A percentile compares a stretch with the other conserved stretches of the same genome.
These are phyloP conservation scores for Vachellia pachyceras DNA, from an alignment of 306 rosid species.

Conservation along the genomic window DNA sequence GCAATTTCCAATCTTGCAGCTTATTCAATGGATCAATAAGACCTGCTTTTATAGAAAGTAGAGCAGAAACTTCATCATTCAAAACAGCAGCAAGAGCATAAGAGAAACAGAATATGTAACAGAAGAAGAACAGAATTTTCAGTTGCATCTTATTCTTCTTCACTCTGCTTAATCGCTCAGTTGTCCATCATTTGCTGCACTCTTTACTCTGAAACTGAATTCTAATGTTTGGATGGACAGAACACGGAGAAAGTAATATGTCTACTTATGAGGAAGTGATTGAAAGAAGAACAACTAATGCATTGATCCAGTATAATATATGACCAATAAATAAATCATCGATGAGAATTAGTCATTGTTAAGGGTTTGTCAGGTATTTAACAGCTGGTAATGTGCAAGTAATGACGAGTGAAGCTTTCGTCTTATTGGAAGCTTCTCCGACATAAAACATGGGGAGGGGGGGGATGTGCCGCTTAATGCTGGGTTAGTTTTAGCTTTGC, in stretches of 20 bases:
- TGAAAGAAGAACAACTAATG: constrained; percentile 53
- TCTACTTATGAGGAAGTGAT: constrained; percentile 45
- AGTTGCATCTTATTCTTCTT: constrained; percentile 52
- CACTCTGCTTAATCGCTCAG: constrained; percentile 44
- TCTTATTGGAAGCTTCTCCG: constrained; percentile 74
- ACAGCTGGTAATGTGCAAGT: constrained; percentile 56
- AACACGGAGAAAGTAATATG: constrained; percentile 26
- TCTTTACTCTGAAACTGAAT: constrained; percentile 35
- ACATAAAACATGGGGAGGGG: constrained; percentile 91
- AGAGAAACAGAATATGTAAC: constrained; percentile 49
- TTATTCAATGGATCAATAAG: constrained; percentile 68
- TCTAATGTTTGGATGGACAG: constrained; percentile 30
- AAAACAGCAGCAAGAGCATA: constrained; percentile 39
- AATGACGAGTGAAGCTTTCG: constrained; percentile 68
- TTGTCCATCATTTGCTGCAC: constrained; percentile 59
- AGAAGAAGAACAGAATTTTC: constrained; percentile 52
- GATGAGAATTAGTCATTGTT: constrained; percentile 39
- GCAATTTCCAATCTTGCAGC: constrained; percentile 68
- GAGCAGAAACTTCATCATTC: constrained; percentile 66
- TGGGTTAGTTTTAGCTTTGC: constrained; percentile 46
- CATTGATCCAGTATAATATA: constrained; percentile 43
- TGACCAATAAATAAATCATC: constrained; percentile 44
- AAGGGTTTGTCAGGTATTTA: constrained; percentile 58
- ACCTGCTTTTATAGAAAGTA: constrained; percentile 71
- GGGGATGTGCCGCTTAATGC: constrained; percentile 61